phyloP scores from a whole-genome alignment of 2,329 filamentous ascomycete species.

The Nemania sp. region DNA sequence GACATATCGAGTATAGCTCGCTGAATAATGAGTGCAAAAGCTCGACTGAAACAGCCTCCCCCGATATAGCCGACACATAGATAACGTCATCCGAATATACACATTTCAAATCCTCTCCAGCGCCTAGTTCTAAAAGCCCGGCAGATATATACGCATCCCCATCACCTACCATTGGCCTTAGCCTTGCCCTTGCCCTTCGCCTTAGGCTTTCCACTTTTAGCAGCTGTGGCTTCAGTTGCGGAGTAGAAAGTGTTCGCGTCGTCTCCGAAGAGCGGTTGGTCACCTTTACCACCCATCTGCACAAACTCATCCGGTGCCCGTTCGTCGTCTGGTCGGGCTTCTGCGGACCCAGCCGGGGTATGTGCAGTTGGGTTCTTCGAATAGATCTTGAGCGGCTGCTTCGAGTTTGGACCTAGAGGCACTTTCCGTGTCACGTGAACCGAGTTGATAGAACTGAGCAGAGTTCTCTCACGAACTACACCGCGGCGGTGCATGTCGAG shows the following conservation, averaged over 20 bases:
- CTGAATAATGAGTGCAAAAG: neutral
- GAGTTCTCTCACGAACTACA: conserved; percentile 82
- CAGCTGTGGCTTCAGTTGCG: conserved; percentile 53
- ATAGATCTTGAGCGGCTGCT: conserved; percentile 77
- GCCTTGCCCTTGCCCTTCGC: conserved; percentile 46
- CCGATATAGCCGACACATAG: neutral
- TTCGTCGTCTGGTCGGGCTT: conserved; percentile 74
- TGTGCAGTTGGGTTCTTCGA: conserved; percentile 72
- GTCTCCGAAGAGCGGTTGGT: conserved; percentile 79
- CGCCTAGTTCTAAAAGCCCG: neutral
- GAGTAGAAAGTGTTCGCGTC: conserved; percentile 67
- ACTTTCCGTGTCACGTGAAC: conserved; percentile 67
- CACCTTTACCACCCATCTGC: conserved; percentile 86
- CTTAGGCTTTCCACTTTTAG: conserved; percentile 46
- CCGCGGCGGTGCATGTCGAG: conserved; percentile 89
- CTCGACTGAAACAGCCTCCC: neutral
- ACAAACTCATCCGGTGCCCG: conserved; percentile 82
- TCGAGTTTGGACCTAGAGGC: conserved; percentile 67
- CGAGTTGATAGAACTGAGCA: conserved; percentile 85
- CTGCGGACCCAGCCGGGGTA: conserved; percentile 60
- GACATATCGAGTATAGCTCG: neutral
- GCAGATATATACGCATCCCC: conserved; percentile 1
- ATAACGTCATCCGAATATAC: conserved; percentile 32
- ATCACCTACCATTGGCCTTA: conserved; percentile 41
- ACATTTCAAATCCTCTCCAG: conserved; percentile 24